Percentiles rank a stretch among this genome's conserved stretches.
phyloP scores from a whole-genome alignment of 371 early-diverging fungal genomes.

The Circinella minor region DNA sequence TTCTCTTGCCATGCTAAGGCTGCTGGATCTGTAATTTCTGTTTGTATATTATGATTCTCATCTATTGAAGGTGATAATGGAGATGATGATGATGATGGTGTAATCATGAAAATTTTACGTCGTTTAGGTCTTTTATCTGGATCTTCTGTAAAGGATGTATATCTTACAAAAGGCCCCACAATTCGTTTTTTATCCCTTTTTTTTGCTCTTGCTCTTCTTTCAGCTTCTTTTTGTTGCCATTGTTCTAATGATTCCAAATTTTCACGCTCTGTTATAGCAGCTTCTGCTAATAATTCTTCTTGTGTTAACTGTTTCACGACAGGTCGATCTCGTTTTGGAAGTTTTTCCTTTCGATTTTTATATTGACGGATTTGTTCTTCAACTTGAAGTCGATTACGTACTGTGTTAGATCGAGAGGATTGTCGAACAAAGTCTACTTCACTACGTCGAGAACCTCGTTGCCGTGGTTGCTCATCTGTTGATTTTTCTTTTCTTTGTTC shows the following conservation, averaged over 20 bases:
- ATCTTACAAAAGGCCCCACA: constrained; percentile 53
- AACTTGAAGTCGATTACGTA: constrained; percentile 54
- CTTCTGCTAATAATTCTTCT: constrained; percentile 64
- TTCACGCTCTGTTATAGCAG: constrained; percentile 60
- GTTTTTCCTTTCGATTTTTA: constrained; percentile 45
- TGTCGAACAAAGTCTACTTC: constrained; percentile 40
- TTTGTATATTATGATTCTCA: constrained; percentile 8
- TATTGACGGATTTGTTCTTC: constrained; percentile 59
- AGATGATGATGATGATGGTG: not conserved
- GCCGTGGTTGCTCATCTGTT: not conserved
- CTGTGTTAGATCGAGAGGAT: constrained; percentile 61
- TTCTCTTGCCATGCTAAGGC: constrained; percentile 34
- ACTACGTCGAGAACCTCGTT: constrained; percentile 5
- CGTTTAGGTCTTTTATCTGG: constrained; percentile 47
- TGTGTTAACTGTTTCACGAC: constrained; percentile 55
- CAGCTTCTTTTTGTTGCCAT: constrained; percentile 63
- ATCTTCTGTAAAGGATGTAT: constrained; percentile 54
- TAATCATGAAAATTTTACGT: constrained; percentile 28
- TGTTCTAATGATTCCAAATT: constrained; percentile 58
- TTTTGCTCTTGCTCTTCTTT: constrained; percentile 55
- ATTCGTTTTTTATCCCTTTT: constrained; percentile 47
- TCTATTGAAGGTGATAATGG: too few relatives aligned
- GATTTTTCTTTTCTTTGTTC: not conserved
- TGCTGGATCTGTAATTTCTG: constrained; percentile 28
- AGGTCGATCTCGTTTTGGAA: constrained; percentile 50